Evolutionary conservation across 2,329 filamentous ascomycete genomes (phyloP), one percentile per base, ranked within the genome.

Genomic region (Metarhizium sp.): DNA sequence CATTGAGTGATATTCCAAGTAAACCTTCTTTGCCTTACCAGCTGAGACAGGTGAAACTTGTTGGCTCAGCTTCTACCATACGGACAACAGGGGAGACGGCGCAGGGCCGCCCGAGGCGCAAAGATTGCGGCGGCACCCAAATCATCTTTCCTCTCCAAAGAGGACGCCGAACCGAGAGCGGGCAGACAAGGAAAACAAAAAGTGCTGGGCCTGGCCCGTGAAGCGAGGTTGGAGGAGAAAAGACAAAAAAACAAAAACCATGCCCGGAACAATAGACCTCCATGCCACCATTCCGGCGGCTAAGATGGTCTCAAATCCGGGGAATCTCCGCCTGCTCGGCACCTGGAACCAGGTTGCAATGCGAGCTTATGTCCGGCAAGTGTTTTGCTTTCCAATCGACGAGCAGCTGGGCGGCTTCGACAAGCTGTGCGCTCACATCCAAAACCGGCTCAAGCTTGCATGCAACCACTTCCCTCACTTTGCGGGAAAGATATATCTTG

Each of bases 401-500:
- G 47, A 52, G 20, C 32, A 20, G 29, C 20, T 25, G 40, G 42
- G 53, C 8, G 51, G 45, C 29, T 47, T 60, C 13, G 51, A 55
- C 2, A 30, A 42, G 30, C 57, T 61, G 18, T 20, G 54, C 29
- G 5, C 18, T 13, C 43, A 53, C 32, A 53, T 61, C 16, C 29
- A 34, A 8, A 18, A 18, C 10, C 55, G 55, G 2, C 54, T 61
- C 2, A 32, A 29, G 14, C 48, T 42, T 55, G 69, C 16, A 55
- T 47, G 60, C 2, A 18, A n/a, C 1, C 53, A 59, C 13, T 62
- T 63, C 6, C 66, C 67, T 1, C 61, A 66, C 40, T 66, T 66
- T 55, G 63, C 66, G 0, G 67, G 66, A 4, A 59, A 53, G 18
- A 52, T 70, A 8, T 57, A 63, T 47, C 60, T 65, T 4, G 60